These are phyloP conservation scores for Neoboletus magnificus DNA, from an alignment of 768 basidiomycete genomes.

Conservation along the genomic window DNA sequence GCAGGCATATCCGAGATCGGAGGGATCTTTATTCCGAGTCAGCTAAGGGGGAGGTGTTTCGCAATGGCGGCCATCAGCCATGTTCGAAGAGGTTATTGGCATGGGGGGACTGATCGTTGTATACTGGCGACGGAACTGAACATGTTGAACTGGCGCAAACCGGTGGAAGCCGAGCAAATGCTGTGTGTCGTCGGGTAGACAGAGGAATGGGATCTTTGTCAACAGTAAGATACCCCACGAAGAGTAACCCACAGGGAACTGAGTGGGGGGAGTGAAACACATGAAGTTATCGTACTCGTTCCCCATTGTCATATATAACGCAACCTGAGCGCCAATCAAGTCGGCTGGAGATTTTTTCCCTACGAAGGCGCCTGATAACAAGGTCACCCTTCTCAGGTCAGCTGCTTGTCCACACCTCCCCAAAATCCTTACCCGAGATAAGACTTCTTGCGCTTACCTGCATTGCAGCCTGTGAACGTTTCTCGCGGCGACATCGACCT, in stretches of 20 bases:
- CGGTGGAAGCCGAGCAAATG: not conserved
- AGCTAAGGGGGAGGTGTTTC: not conserved
- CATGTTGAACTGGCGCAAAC: not conserved
- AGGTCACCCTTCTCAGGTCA: not conserved
- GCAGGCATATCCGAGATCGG: not conserved
- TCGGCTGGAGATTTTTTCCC: not conserved
- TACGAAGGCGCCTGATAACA: not conserved
- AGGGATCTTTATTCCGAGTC: not conserved
- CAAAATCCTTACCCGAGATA: not conserved
- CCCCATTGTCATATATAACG: not conserved
- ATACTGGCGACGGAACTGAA: no score
- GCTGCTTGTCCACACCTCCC: not conserved
- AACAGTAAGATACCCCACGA: not conserved
- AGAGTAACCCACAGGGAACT: no score
- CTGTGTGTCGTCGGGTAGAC: not conserved
- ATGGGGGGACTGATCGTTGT: not conserved
- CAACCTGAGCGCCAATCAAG: not conserved
- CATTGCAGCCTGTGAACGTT: not conserved
- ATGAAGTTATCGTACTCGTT: not conserved
- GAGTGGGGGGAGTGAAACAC: not conserved
- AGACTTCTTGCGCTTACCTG: conserved; percentile 8
- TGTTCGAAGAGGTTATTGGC: not conserved
- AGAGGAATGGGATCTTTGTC: not conserved
- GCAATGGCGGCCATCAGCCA: not conserved
- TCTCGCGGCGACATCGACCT: not conserved